Percentiles rank a stretch among this genome's conserved stretches.
phyloP scores from a whole-genome alignment of 176 grass and related monocot genomes.

The Guadua angustifolia region DNA sequence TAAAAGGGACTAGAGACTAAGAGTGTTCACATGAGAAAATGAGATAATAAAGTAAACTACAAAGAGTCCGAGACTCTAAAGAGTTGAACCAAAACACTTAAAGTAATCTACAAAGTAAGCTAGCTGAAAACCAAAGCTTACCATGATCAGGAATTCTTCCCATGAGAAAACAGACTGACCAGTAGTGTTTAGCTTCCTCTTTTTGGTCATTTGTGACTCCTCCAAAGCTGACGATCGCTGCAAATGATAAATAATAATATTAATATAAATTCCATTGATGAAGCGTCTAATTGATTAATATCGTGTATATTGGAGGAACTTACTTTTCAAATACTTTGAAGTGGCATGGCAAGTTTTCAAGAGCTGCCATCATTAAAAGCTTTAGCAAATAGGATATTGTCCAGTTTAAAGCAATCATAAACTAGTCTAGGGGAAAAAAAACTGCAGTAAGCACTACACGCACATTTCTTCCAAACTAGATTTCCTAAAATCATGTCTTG shows the following conservation, averaged over 20 bases:
- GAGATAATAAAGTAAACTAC: background rate
- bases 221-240: conserved; percentile 87
- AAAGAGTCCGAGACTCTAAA: background rate
- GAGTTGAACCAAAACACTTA: background rate
- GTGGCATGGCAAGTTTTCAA: conserved; percentile 75
- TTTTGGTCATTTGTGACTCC: conserved; percentile 79
- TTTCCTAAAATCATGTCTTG: background rate
- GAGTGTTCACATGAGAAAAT: background rate
- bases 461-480: background rate
- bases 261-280: background rate
- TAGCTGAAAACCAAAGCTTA: conserved; percentile 34
- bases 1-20: background rate
- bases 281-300: conserved; percentile 14
- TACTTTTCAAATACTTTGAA: conserved; percentile 80
- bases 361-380: conserved; percentile 50
- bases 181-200: conserved; percentile 57
- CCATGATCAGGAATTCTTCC: conserved; percentile 86
- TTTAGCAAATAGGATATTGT: background rate
- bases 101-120: background rate
- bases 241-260: conserved; percentile 11
- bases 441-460: background rate
- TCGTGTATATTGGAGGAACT: conserved; percentile 24
- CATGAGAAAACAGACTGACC: conserved; percentile 76
- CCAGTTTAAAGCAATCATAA: background rate
- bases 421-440: background rate